Base-by-base conservation (phyloP, 1,284 basidiomycete genomes). In the Boletellus deceptivus region DNA sequence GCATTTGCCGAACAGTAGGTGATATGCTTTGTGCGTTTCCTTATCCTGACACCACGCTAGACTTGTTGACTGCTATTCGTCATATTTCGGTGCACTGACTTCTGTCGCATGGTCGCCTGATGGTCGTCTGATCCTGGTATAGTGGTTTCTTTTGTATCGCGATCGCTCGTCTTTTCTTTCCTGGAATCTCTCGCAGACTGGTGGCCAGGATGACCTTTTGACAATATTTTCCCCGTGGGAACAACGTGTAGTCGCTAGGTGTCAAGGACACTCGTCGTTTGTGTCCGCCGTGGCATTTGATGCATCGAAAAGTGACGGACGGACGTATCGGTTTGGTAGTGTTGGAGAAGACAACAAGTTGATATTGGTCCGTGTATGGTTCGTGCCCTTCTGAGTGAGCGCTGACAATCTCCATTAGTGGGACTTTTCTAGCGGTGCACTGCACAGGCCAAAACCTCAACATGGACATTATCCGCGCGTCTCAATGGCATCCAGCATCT, bases 251-350 rank as follows among this genome's bases (percentile, higher is more conserved):
- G 84, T 99, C n/a, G 96, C 96, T 3, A 80, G 95, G 44, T 98
- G 95, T 72, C 94, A 98, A 70, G 97, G 96, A 0, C 96, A 99
- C 66, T 89, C 92, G 0, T 95, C 92, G 1, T 98, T 97, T 64
- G 91, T 99, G 5, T 89, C 91, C 0, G 78, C 83, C 3, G 78
- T 98, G 9, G 88, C 90, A 0, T 99, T 98, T 66, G 97, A 99
- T 70, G 85, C 90, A 13, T 76, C 84, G 46, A 80, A 88, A 20
- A 90, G 89, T 59, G 91, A 95, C 59, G 89, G 88, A 22, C 79
- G 92, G 39, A 91, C 89, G 34, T 95, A 95, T 65, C 80, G 92
- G 10, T 96, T 98, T 61, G 92, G 89, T 2, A 93, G 89, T 59
- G 91, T 96, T 1, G 94, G 93, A 25, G 93, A 97, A 68, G 94